Evolutionary conservation across 2,329 filamentous ascomycete species (phyloP).

Genomic region (Diaporthe vexans): DNA sequence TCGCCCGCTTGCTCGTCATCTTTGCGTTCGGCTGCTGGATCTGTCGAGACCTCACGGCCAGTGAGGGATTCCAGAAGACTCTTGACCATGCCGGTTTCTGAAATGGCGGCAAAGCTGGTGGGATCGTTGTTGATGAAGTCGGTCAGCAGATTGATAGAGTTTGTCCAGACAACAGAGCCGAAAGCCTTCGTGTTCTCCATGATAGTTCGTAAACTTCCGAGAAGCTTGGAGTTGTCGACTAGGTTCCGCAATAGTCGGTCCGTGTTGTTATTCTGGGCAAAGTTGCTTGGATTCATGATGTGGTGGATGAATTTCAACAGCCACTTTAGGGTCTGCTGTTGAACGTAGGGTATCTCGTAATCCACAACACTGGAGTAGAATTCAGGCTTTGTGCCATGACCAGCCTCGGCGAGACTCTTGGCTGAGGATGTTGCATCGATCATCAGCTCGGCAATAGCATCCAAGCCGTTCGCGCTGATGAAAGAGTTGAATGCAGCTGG

Average conservation of each 20-base stretch:
- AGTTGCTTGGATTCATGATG: slow-evolving; percentile 83
- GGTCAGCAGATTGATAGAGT: slow-evolving; percentile 90
- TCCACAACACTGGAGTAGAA: slow-evolving; percentile 87
- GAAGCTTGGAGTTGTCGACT: slow-evolving; percentile 90
- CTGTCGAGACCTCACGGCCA: slow-evolving; percentile 60
- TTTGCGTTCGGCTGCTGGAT: slow-evolving; percentile 46
- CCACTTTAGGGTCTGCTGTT: slow-evolving; percentile 94
- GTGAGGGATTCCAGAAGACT: slow-evolving; percentile 88
- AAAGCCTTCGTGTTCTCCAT: slow-evolving; percentile 85
- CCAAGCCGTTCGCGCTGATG: slow-evolving; percentile 85
- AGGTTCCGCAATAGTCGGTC: slow-evolving; percentile 92
- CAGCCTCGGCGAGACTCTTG: slow-evolving; percentile 74
- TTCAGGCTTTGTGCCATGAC: slow-evolving; percentile 78
- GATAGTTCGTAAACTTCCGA: slow-evolving; percentile 83
- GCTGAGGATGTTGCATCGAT: slow-evolving; percentile 82
- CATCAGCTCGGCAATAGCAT: slow-evolving; percentile 90
- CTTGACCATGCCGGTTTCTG: slow-evolving; percentile 91
- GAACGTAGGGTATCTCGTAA: slow-evolving; percentile 92
- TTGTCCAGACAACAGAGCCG: slow-evolving; percentile 96
- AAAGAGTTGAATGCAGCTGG: slow-evolving; percentile 84
- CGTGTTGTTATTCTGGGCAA: slow-evolving; percentile 80
- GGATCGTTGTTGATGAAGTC: slow-evolving; percentile 99
- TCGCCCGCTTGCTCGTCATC: slow-evolving; percentile 45
- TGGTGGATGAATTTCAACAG: slow-evolving; percentile 97
- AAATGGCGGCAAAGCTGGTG: slow-evolving; percentile 95